Conservation (phyloP, 2,329 filamentous ascomycete genomes). For the Penicillium griseofulvum region DNA sequence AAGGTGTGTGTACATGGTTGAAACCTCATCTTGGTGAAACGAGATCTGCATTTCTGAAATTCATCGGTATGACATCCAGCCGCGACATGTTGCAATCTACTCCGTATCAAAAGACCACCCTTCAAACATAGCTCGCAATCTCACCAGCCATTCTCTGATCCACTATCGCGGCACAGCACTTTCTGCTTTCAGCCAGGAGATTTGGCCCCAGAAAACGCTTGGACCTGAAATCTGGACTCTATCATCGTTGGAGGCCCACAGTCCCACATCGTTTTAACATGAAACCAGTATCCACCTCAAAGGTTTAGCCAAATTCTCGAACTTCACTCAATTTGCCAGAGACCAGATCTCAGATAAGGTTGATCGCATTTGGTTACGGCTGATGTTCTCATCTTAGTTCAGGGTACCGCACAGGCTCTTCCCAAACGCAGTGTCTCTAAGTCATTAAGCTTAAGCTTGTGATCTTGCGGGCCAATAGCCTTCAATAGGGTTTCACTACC, state of each 20-base stretch:
- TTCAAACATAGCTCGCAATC: background rate
- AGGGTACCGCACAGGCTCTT: background rate
- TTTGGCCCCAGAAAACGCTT: constrained; percentile 1
- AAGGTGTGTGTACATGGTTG: background rate
- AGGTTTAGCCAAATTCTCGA: background rate
- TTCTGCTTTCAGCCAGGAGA: background rate
- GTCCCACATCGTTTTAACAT: background rate
- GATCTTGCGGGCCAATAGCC: no score
- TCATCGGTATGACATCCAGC: background rate
- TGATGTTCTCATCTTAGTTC: background rate
- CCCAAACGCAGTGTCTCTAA: background rate
- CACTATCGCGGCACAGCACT: constrained; percentile 1
- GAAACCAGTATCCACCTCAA: constrained; percentile 6
- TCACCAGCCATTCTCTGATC: background rate
- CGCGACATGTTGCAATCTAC: background rate
- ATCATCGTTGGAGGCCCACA: background rate
- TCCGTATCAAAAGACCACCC: background rate
- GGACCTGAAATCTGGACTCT: background rate
- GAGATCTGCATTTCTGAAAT: background rate
- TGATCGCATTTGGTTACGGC: background rate
- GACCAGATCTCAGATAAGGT: background rate
- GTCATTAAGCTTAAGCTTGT: background rate
- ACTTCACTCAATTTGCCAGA: background rate
- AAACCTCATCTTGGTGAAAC: background rate
- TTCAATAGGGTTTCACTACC: background rate